These are phyloP conservation scores for Hanseniaspora jakobsenii DNA, from an alignment of 805 yeast species.

Conservation along the genomic window DNA sequence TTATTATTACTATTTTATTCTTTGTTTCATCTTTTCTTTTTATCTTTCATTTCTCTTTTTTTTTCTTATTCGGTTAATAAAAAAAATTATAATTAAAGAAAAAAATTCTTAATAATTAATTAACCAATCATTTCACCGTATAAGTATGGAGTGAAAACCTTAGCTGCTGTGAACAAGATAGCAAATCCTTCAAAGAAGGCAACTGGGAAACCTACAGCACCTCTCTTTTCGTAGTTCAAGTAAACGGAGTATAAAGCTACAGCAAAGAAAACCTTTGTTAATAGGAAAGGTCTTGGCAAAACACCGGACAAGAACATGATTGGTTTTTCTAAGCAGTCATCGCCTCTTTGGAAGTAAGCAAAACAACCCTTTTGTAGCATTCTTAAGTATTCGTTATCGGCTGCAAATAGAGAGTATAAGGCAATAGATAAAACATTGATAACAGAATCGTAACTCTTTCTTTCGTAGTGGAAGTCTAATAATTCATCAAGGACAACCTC, in stretches of 20 bases:
- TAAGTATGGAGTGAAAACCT: conserved; percentile 70
- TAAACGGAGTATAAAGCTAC: conserved; percentile 80
- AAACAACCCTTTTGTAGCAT: conserved; percentile 82
- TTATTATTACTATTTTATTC: too few relatives aligned
- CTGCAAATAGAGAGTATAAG: conserved; percentile 79
- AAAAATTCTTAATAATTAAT: conserved; percentile 1
- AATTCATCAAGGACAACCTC: conserved; percentile 44
- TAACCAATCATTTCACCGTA: conserved; percentile 37
- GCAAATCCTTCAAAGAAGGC: conserved; percentile 60
- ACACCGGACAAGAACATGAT: conserved; percentile 75
- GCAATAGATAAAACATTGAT: conserved; percentile 86
- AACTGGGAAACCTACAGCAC: conserved; percentile 52
- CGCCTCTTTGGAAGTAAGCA: conserved; percentile 73
- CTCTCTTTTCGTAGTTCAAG: conserved; percentile 54
- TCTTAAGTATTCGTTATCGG: conserved; percentile 52
- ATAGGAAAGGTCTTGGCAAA: conserved; percentile 56
- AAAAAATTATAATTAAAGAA: too few relatives aligned
- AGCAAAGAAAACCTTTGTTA: conserved; percentile 76
- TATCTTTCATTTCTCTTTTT: too few relatives aligned
- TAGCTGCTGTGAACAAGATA: conserved; percentile 59
- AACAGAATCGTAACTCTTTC: conserved; percentile 72
- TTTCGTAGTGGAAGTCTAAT: conserved; percentile 56
- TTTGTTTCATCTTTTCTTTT: too few relatives aligned
- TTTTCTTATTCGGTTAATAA: too few relatives aligned
- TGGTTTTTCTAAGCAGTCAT: conserved; percentile 65